Evolutionary conservation across 2,329 filamentous ascomycete species (phyloP).

Genomic region (Mariannaea sp.): DNA sequence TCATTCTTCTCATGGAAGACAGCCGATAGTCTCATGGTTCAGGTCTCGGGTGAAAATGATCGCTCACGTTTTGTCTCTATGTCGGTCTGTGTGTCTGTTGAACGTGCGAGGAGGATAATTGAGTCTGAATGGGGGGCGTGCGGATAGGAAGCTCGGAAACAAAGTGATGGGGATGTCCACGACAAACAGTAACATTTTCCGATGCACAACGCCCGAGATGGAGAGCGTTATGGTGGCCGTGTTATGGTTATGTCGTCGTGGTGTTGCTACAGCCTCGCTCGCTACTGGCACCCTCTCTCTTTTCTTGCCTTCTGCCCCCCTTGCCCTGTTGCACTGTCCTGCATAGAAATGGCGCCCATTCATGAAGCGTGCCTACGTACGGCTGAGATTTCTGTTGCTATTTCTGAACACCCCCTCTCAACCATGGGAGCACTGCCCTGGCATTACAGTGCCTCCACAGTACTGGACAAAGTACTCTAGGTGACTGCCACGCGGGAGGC

Average conservation of each 20-base stretch:
- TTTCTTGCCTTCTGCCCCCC: neutral
- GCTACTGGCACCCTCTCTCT: neutral
- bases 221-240: neutral
- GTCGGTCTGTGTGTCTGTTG: too few relatives aligned
- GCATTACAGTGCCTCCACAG: too few relatives aligned
- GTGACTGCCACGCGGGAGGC: constrained; percentile 7
- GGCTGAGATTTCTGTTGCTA: constrained; percentile 26
- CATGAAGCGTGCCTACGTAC: neutral
- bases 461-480: neutral
- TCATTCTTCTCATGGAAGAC: neutral
- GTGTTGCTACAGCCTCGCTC: neutral
- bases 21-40: neutral
- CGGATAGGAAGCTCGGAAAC: too few relatives aligned
- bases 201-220: neutral
- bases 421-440: neutral
- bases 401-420: constrained; percentile 21
- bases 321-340: neutral
- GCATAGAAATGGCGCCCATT: neutral
- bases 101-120: too few relatives aligned
- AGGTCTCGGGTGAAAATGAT: neutral
- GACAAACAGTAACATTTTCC: too few relatives aligned
- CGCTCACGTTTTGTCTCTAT: too few relatives aligned
- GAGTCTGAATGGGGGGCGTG: too few relatives aligned
- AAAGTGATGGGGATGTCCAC: too few relatives aligned
- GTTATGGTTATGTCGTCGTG: constrained; percentile 5